phyloP scores from a whole-genome alignment of 768 basidiomycete species.

The Lactarius sanguifluus region DNA sequence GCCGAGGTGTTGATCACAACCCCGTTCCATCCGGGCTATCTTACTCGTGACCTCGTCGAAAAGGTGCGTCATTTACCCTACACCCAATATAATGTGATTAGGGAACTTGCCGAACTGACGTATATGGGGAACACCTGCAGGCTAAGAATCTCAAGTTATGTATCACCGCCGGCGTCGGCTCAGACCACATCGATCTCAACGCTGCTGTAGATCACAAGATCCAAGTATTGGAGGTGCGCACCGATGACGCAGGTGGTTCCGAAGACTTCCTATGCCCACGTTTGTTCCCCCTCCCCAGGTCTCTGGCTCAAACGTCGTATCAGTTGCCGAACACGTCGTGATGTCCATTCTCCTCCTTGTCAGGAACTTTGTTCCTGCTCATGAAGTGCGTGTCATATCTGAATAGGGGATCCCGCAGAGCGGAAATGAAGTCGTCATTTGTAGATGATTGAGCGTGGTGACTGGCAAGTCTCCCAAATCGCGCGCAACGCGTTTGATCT shows the following conservation, averaged over 20 bases:
- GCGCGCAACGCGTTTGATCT: conserved; percentile 86
- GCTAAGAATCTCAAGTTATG: conserved; percentile 89
- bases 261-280: conserved; percentile 16
- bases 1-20: conserved; percentile 81
- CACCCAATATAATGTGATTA: conserved; percentile 1
- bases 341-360: conserved; percentile 91
- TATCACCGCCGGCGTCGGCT: conserved; percentile 89
- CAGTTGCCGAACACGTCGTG: conserved; percentile 87
- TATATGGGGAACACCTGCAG: conserved; percentile 37
- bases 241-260: conserved; percentile 9
- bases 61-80: conserved; percentile 45
- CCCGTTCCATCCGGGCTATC: conserved; percentile 84
- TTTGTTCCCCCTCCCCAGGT: conserved; percentile 43
- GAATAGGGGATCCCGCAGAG: not conserved
- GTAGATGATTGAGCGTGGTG: conserved; percentile 78
- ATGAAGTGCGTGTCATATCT: conserved; percentile 53
- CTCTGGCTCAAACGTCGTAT: conserved; percentile 86
- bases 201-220: conserved; percentile 78
- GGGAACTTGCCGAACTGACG: conserved; percentile 17
- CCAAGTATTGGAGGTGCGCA: conserved; percentile 67
- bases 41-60: conserved; percentile 68
- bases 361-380: conserved; percentile 85
- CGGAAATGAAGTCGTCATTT: not conserved
- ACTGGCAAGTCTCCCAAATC: conserved; percentile 84
- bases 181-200: conserved; percentile 88